A percentile compares a stretch with the other conserved stretches of the same genome.
Evolutionary conservation across 2,329 filamentous ascomycete species (phyloP).

Genomic region (Colletotrichum limetticola): DNA sequence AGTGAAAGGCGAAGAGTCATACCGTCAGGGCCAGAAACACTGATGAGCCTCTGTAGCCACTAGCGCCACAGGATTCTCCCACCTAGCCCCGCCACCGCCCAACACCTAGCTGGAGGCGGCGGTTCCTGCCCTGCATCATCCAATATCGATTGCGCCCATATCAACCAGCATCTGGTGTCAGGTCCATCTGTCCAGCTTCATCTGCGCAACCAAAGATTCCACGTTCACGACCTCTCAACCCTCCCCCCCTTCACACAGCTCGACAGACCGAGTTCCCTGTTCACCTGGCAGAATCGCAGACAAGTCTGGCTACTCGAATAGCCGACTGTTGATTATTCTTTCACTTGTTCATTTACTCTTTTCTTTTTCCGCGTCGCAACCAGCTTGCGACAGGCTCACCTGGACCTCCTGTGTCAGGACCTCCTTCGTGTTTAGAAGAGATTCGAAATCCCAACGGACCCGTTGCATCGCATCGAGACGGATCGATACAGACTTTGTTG

Average conservation of each 20-base stretch:
- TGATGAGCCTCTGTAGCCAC: constrained; percentile 20
- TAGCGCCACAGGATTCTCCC: constrained; percentile 10
- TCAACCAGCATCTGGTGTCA: constrained; percentile 12
- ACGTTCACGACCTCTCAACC: constrained; percentile 8
- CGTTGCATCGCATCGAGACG: constrained; percentile 10
- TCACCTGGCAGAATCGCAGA: constrained; percentile 34
- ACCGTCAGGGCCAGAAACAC: constrained; percentile 7
- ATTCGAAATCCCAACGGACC: neutral
- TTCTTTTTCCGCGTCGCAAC: constrained; percentile 27
- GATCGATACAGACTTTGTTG: neutral
- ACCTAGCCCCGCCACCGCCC: constrained; percentile 23
- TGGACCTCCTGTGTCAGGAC: constrained; percentile 28
- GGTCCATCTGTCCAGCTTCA: constrained; percentile 30
- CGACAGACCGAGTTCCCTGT: constrained; percentile 37
- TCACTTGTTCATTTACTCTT: constrained; percentile 32
- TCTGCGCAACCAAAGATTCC: constrained; percentile 20
- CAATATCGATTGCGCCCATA: constrained; percentile 34
- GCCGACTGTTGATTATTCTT: constrained; percentile 31
- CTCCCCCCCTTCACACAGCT: constrained; percentile 35
- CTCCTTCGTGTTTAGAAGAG: constrained; percentile 24
- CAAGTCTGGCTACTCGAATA: constrained; percentile 1
- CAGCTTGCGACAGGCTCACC: constrained; percentile 28
- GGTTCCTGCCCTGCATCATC: constrained; percentile 32
- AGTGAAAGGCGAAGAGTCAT: constrained; percentile 4
- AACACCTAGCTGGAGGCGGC: constrained; percentile 16